Conservation (phyloP, 1,139 yeast species). For the Debaryomycetaceae sp. region DNA sequence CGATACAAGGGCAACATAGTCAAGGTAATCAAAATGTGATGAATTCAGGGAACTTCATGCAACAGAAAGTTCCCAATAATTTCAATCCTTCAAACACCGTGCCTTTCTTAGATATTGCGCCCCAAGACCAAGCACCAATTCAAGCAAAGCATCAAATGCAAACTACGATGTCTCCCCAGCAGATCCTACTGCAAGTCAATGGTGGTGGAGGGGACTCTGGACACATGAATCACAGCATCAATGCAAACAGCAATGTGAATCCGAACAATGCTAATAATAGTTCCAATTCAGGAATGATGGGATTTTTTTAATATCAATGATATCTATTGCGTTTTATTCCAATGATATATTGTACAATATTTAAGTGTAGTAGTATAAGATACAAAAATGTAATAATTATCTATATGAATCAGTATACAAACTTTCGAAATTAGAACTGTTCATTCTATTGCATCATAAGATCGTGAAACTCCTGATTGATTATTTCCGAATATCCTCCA, state of each 20-base stretch:
- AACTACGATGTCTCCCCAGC: conserved; percentile 40
- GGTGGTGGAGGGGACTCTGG: conserved; percentile 5
- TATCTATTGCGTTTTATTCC: not conserved
- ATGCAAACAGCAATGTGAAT: conserved; percentile 1
- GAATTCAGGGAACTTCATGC: not conserved
- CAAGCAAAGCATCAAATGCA: conserved; percentile 11
- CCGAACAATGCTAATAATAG: conserved; percentile 11
- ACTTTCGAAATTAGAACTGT: not conserved
- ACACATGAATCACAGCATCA: not conserved
- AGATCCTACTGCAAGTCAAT: conserved; percentile 32
- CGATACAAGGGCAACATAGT: conserved; percentile 1
- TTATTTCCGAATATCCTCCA: conserved; percentile 37
- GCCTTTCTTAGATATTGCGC: not conserved
- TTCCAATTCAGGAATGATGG: conserved; percentile 9
- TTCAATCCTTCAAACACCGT: not conserved
- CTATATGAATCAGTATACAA: not conserved
- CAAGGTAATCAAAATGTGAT: not conserved
- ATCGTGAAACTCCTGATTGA: conserved; percentile 41
- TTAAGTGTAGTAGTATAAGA: no score
- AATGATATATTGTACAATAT: not conserved
- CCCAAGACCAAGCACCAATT: conserved; percentile 3
- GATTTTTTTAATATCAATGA: conserved; percentile 12
- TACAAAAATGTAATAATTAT: not conserved
- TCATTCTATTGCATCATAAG: conserved; percentile 18
- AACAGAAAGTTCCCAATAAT: not conserved